phyloP scores from a whole-genome alignment of 2,329 filamentous ascomycete species.

The Fusarium guadeloupense region DNA sequence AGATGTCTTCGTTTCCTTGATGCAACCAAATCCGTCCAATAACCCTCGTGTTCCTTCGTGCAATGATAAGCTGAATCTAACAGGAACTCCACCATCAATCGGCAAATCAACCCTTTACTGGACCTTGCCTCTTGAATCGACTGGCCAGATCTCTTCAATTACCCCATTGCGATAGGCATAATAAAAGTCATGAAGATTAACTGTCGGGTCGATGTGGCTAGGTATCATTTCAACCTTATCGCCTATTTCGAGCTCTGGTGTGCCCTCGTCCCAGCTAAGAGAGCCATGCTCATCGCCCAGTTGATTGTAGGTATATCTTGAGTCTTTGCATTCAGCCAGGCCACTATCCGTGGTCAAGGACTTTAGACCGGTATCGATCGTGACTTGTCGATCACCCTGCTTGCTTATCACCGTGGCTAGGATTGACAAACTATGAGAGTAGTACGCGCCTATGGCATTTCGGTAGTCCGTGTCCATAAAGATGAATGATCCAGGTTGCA shows the following conservation, averaged over 20 bases:
- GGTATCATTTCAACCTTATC: constrained; percentile 35
- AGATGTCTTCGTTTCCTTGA: too few relatives aligned
- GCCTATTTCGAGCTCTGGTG: constrained; percentile 3
- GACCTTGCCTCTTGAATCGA: constrained; percentile 32
- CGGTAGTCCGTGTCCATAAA: constrained; percentile 68
- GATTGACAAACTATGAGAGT: constrained; percentile 52
- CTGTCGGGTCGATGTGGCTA: constrained; percentile 34
- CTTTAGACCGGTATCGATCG: constrained; percentile 30
- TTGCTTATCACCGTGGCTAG: constrained; percentile 24
- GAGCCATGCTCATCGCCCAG: constrained; percentile 34
- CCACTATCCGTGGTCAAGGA: constrained; percentile 32
- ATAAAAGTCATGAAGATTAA: constrained; percentile 34
- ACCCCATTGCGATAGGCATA: constrained; percentile 22
- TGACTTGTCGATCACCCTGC: constrained; percentile 29
- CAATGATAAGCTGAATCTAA: too few relatives aligned
- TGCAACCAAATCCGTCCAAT: too few relatives aligned
- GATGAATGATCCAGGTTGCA: constrained; percentile 64
- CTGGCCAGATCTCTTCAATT: constrained; percentile 27
- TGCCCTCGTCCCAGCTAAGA: constrained; percentile 14
- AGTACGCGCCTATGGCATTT: constrained; percentile 59
- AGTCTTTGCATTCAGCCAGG: constrained; percentile 27
- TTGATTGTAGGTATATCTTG: constrained; percentile 4
- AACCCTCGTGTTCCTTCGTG: too few relatives aligned
- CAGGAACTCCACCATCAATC: too few relatives aligned
- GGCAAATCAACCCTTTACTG: too few relatives aligned